A percentile compares a stretch with the other conserved stretches of the same genome.
phyloP scores from a whole-genome alignment of 2,329 filamentous ascomycete genomes.

The Neoscytalidium dimidiatum region DNA sequence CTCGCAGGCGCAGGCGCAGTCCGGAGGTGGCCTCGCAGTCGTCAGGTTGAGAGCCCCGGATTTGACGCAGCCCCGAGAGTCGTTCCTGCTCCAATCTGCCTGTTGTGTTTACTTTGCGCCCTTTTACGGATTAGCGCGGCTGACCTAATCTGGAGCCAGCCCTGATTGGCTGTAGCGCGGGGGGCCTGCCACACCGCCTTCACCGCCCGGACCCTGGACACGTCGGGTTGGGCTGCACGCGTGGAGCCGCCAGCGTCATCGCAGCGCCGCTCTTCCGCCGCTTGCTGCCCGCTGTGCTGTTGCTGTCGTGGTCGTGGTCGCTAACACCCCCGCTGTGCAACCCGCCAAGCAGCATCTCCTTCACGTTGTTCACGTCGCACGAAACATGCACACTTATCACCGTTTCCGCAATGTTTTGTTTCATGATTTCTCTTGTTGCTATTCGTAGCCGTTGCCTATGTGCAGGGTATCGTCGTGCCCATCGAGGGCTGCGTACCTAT shows the following conservation, averaged over 20 bases:
- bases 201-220: neutral
- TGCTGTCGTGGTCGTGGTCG: neutral
- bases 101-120: neutral
- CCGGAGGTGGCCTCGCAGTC: slow-evolving; percentile 5
- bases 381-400: neutral
- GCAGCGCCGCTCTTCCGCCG: neutral
- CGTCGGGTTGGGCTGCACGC: neutral
- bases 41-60: slow-evolving; percentile 1
- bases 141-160: neutral
- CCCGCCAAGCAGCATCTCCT: neutral
- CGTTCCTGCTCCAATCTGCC: neutral
- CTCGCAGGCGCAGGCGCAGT: slow-evolving; percentile 4
- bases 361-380: neutral
- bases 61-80: neutral
- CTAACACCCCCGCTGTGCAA: neutral
- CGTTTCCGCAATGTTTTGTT: neutral
- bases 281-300: neutral
- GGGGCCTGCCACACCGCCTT: neutral
- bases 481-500: neutral
- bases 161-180: neutral
- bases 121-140: neutral
- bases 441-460: neutral
- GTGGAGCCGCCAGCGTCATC: slow-evolving; percentile 13
- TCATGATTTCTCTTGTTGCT: neutral
- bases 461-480: slow-evolving; percentile 9